Conservation (phyloP, 2,329 filamentous ascomycete genomes). For the Ophiobolus disseminans region DNA sequence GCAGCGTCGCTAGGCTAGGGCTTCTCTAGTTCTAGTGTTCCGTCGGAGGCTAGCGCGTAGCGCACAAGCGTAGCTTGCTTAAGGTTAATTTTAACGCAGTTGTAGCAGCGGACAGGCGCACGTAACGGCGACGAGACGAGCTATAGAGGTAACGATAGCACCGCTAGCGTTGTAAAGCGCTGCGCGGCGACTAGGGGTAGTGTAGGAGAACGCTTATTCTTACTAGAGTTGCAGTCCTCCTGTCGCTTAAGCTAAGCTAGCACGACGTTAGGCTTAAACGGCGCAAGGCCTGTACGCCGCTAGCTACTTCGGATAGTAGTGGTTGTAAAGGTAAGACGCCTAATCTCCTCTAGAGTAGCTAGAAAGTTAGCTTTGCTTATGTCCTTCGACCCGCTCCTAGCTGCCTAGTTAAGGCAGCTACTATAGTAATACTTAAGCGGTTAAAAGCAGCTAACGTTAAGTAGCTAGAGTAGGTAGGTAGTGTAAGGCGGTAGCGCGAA, state of each 20-base stretch:
- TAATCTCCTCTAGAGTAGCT: conserved; percentile 2
- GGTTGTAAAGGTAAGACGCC: background rate
- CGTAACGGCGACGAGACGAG: background rate
- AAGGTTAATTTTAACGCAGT: background rate
- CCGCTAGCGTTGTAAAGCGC: background rate
- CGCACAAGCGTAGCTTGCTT: background rate
- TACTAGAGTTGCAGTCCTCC: background rate
- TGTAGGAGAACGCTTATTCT: background rate
- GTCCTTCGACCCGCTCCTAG: conserved; percentile 3
- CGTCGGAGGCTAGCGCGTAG: background rate
- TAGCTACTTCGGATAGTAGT: conserved; percentile 3
- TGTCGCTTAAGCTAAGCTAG: background rate
- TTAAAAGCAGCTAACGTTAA: conserved; percentile 9
- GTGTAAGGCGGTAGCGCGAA: conserved; percentile 9
- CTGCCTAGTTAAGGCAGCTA: conserved; percentile 11
- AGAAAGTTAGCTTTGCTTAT: conserved; percentile 2
- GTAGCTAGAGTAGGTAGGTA: conserved; percentile 7
- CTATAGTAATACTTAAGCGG: conserved; percentile 9
- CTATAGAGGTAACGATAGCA: background rate
- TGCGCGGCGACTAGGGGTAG: background rate
- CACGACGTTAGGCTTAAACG: conserved; percentile 1
- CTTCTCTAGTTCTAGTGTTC: background rate
- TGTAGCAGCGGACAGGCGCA: background rate
- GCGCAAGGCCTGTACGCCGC: conserved; percentile 3
- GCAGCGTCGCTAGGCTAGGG: background rate